Evolutionary conservation across 139 green algal genomes (phyloP), one percentile per base, ranked within the genome.

Genomic region (Picochlorum sp.): DNA sequence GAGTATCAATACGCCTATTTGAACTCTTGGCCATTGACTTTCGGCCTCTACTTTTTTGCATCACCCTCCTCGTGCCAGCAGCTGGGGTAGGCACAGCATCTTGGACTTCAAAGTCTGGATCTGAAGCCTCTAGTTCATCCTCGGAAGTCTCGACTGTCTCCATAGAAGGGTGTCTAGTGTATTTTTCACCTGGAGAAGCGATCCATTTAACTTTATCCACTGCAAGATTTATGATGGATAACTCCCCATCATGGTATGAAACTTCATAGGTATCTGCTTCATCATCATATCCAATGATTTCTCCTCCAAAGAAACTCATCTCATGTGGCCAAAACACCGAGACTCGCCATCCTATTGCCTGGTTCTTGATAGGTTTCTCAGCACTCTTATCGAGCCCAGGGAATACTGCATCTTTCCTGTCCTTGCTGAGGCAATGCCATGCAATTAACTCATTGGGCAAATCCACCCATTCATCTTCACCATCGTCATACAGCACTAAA

Each of bases 401-500:
- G 4, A 35, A 35, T 12, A 49, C 16, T 20, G 7, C 25, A 24
- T 56, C 20, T 6, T 24, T 40, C n/a, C 31, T 33, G 28, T 35
- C 40, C 22, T 31, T 39, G 32, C 45, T 31, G 24, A 31, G 32
- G 7, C 57, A 40, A 30, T 69, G 58, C 77, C 77, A 82, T 20
- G 50, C 58, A 50, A 83, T 39, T 4, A 33, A 33, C 73, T 88
- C 82, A 5, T 45, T 43, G 20, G n/a, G 53, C 44, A 87, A 50
- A 12, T 75, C 52, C 36, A 84, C 13, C 81, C 78, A 85, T 67
- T 89, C 84, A 45, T 85, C 66, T 58, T 91, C 83, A 24, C 77
- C 79, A 65, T 88, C 76, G 13, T 71, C 39, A 56, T 81, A 86
- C 53, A 84, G 58, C 28, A 86, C 16, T 32, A 65, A 57, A 41